phyloP scores from a whole-genome alignment of 1,284 basidiomycete species.

The Coniferiporia sulphurascens region DNA sequence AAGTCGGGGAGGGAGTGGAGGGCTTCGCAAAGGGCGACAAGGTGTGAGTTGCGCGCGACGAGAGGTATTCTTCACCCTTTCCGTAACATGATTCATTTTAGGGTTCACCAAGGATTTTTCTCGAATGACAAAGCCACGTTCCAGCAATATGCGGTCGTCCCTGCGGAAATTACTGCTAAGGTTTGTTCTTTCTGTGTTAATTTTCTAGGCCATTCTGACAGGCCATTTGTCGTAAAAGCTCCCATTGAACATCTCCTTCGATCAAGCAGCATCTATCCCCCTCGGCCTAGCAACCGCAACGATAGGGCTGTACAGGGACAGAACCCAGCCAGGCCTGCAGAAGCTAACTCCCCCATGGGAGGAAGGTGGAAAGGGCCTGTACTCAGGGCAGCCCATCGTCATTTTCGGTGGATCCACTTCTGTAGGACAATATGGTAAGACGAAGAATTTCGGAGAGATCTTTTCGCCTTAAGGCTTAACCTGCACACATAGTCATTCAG shows the following conservation, averaged over 20 bases:
- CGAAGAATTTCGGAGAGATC: neutral
- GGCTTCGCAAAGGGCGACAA: slow-evolving; percentile 36
- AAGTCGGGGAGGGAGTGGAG: slow-evolving; percentile 33
- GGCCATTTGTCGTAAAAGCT: slow-evolving; percentile 25
- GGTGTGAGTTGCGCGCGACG: slow-evolving; percentile 27
- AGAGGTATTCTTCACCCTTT: neutral
- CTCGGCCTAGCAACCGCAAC: slow-evolving; percentile 25
- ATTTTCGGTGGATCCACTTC: slow-evolving; percentile 35
- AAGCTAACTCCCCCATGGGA: slow-evolving; percentile 18
- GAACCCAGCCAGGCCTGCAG: neutral
- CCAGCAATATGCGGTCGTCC: slow-evolving; percentile 26
- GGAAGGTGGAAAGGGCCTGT: slow-evolving; percentile 23
- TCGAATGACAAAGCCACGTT: slow-evolving; percentile 24
- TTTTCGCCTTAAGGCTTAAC: too few species aligned
- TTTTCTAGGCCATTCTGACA: neutral
- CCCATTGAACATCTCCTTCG: slow-evolving; percentile 39
- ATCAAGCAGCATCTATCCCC: slow-evolving; percentile 34
- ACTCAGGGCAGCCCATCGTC: slow-evolving; percentile 27
- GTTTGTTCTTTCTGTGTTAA: slow-evolving; percentile 13
- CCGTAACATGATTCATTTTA: neutral
- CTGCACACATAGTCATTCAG: slow-evolving; percentile 28
- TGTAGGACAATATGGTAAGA: slow-evolving; percentile 32
- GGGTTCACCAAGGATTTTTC: neutral
- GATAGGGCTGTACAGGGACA: slow-evolving; percentile 24
- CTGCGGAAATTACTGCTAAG: slow-evolving; percentile 25